A percentile compares a stretch with the other conserved stretches of the same genome.
phyloP scores from a whole-genome alignment of 2,329 filamentous ascomycete genomes.

The Knufia fluminis region DNA sequence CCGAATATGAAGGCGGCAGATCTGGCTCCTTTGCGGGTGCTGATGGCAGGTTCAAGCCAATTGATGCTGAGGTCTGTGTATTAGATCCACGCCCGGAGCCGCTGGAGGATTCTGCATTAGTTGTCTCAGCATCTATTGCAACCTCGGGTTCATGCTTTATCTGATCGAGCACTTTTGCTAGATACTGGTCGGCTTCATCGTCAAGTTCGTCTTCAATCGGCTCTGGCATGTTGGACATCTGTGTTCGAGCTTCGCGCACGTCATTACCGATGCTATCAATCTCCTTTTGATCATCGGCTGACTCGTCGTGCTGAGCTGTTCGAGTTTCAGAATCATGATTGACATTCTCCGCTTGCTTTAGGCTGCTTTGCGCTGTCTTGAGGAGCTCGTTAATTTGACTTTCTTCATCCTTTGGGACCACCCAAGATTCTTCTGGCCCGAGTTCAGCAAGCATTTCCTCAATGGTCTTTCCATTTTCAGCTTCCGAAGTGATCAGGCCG shows the following conservation, averaged over 20 bases:
- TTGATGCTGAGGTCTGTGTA: neutral
- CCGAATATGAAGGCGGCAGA: constrained; percentile 3
- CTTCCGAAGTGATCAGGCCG: constrained; percentile 3
- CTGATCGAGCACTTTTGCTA: neutral
- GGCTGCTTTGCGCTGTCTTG: constrained; percentile 20
- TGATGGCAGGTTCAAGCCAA: constrained; percentile 14
- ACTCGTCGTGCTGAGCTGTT: constrained; percentile 7
- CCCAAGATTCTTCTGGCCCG: constrained; percentile 24
- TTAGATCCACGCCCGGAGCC: neutral
- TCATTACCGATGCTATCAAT: constrained; percentile 18
- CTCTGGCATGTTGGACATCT: constrained; percentile 10
- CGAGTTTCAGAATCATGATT: neutral
- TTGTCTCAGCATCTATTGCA: neutral
- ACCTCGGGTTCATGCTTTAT: neutral
- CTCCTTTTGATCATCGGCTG: constrained; percentile 10
- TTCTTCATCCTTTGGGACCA: constrained; percentile 19
- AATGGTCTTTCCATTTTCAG: constrained; percentile 23
- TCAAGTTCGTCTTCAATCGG: constrained; percentile 7
- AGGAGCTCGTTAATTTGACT: constrained; percentile 24
- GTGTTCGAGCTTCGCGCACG: constrained; percentile 22
- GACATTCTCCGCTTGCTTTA: neutral
- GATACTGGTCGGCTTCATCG: constrained; percentile 2
- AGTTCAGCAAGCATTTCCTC: constrained; percentile 27
- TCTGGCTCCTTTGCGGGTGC: constrained; percentile 19
- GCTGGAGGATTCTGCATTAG: neutral